phyloP scores from a whole-genome alignment of 768 basidiomycete genomes.

The Cystobasidiopsis lactophilus region DNA sequence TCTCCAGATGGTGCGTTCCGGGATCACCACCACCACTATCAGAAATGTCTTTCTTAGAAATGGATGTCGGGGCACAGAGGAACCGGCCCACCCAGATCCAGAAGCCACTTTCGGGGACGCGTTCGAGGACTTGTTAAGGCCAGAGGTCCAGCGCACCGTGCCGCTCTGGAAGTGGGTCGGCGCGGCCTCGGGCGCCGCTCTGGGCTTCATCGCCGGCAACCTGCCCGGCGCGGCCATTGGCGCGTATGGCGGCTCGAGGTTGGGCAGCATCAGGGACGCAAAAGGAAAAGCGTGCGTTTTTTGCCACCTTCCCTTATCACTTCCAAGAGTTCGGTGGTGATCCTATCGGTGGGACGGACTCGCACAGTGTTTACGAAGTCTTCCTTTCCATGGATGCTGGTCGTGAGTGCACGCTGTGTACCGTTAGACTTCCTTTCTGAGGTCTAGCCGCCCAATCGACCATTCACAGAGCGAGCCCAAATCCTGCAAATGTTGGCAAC shows the following conservation, averaged over 20 bases:
- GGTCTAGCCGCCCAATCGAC: too few relatives aligned
- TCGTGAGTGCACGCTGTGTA: not conserved
- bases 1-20: not conserved
- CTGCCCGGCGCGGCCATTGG: constrained; percentile 10
- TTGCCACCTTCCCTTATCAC: not conserved
- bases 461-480: not conserved
- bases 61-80: not conserved
- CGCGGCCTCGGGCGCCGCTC: constrained; percentile 2
- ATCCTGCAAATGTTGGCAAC: constrained; percentile 3
- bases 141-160: constrained; percentile 8
- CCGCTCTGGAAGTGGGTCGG: constrained; percentile 11
- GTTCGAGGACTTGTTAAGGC: constrained; percentile 8
- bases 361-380: not conserved
- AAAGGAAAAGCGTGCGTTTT: constrained; percentile 7
- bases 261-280: constrained; percentile 10
- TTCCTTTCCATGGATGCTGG: constrained; percentile 7
- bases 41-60: not conserved
- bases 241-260: constrained; percentile 6
- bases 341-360: not conserved
- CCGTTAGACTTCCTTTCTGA: too few relatives aligned
- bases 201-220: constrained; percentile 12
- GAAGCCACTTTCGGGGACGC: constrained; percentile 7
- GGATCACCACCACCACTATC: not conserved
- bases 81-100: not conserved
- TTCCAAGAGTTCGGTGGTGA: not conserved